Evolutionary conservation across 768 basidiomycete genomes (phyloP).

Genomic region (Pleurotus djamor): DNA sequence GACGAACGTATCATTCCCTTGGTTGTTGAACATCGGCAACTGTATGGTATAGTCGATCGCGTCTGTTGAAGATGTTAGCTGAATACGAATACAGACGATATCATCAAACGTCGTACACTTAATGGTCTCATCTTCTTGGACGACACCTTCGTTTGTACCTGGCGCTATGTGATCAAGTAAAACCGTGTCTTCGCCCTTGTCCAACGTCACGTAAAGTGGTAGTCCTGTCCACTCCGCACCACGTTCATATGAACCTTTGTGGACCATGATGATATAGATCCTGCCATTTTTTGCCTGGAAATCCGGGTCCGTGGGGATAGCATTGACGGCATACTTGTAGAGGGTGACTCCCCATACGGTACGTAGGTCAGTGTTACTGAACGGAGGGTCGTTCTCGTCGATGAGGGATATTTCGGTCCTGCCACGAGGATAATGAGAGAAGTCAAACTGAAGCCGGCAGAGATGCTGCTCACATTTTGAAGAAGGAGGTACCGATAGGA

Average conservation of each 20-base stretch:
- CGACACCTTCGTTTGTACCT: neutral
- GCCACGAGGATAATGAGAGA: neutral
- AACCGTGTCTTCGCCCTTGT: neutral
- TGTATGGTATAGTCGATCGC: neutral
- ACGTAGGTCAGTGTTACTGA: neutral
- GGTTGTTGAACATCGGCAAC: neutral
- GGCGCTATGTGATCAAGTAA: neutral
- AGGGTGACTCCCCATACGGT: neutral
- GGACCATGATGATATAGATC: neutral
- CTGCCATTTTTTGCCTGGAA: neutral
- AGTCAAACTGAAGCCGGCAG: neutral
- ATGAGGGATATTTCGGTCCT: neutral
- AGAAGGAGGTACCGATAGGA: neutral
- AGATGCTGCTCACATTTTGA: neutral
- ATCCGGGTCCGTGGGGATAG: neutral
- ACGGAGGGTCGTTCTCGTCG: neutral
- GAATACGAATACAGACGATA: neutral
- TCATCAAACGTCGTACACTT: neutral
- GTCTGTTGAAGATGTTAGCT: neutral
- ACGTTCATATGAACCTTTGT: neutral
- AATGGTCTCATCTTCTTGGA: neutral
- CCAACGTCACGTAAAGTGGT: neutral
- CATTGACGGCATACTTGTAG: neutral
- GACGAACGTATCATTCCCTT: neutral
- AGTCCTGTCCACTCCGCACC: neutral